Conservation (phyloP, 139 green algal genomes). For the Tetradesmus lagerheimii region DNA sequence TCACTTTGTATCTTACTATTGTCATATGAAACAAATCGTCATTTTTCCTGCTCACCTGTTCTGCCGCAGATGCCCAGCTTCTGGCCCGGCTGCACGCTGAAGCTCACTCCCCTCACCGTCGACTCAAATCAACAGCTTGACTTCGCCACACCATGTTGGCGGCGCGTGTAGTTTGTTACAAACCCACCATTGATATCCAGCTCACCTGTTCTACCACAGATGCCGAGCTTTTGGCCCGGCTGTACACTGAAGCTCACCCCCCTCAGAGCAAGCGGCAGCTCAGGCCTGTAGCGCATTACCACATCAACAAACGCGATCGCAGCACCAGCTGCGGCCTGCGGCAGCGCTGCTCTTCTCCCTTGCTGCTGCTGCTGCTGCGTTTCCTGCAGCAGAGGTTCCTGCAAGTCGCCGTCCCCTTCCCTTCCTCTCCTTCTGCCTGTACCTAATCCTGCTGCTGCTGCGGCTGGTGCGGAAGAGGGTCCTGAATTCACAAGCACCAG, state of each 20-base stretch:
- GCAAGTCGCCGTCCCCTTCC: not conserved
- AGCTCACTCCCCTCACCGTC: slow-evolving; percentile 56
- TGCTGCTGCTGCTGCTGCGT: slow-evolving; percentile 43
- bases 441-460: not conserved
- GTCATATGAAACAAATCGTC: too few species aligned
- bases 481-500: not conserved
- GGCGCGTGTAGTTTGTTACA: too few species aligned
- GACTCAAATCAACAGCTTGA: too few species aligned
- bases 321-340: not conserved
- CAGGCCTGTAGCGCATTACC: slow-evolving; percentile 61
- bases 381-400: not conserved
- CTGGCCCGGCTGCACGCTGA: slow-evolving; percentile 47
- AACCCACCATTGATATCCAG: too few species aligned
- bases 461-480: not conserved
- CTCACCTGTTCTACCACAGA: slow-evolving; percentile 56
- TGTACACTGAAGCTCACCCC: slow-evolving; percentile 49
- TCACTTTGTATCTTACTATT: too few species aligned
- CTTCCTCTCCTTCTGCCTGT: not conserved
- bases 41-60: slow-evolving; percentile 27
- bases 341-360: not conserved
- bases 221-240: slow-evolving; percentile 61
- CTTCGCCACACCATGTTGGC: too few species aligned
- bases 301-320: slow-evolving; percentile 51
- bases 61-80: slow-evolving; percentile 57
- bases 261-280: slow-evolving; percentile 55